Percentiles rank a stretch among this genome's conserved stretches.
phyloP scores from a whole-genome alignment of 2,329 filamentous ascomycete genomes.

The Epichloe elymi region DNA sequence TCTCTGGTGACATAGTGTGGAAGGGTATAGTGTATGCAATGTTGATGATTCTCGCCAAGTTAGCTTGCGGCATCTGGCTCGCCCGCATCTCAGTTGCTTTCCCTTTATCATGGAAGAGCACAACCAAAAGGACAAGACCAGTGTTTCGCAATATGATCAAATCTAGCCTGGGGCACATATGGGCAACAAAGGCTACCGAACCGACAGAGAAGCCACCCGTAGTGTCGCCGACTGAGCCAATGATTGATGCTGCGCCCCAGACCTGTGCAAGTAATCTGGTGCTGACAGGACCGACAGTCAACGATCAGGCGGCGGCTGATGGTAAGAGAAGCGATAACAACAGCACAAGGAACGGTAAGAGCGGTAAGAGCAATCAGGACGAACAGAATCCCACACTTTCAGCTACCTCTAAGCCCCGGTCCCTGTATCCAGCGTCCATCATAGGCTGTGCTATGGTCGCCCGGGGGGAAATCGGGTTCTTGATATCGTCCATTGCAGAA shows the following conservation, averaged over 20 bases:
- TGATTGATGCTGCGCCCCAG: not conserved
- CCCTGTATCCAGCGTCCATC: conserved; percentile 53
- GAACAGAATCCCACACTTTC: conserved; percentile 2
- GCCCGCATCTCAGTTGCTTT: conserved; percentile 15
- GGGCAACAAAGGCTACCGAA: not conserved
- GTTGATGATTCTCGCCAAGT: conserved; percentile 54
- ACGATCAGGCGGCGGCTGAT: not conserved
- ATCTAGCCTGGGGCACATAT: not conserved
- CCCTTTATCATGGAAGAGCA: not conserved
- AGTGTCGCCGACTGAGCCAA: not conserved
- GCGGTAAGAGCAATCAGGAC: too few species aligned
- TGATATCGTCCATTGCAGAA: conserved; percentile 59
- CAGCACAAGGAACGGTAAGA: not conserved
- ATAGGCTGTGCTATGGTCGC: conserved; percentile 58
- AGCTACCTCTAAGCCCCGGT: conserved; percentile 35
- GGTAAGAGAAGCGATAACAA: not conserved
- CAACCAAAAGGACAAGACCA: not conserved
- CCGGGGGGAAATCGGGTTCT: conserved; percentile 69
- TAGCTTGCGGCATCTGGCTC: conserved; percentile 47
- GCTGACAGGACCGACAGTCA: not conserved
- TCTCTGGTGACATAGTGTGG: conserved; percentile 51
- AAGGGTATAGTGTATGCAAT: conserved; percentile 58
- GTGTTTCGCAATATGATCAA: not conserved
- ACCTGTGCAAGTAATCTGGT: not conserved
- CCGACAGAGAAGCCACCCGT: not conserved